Base-by-base conservation (phyloP, 108 stramenopile species). In the Discostella stelligeroides region DNA sequence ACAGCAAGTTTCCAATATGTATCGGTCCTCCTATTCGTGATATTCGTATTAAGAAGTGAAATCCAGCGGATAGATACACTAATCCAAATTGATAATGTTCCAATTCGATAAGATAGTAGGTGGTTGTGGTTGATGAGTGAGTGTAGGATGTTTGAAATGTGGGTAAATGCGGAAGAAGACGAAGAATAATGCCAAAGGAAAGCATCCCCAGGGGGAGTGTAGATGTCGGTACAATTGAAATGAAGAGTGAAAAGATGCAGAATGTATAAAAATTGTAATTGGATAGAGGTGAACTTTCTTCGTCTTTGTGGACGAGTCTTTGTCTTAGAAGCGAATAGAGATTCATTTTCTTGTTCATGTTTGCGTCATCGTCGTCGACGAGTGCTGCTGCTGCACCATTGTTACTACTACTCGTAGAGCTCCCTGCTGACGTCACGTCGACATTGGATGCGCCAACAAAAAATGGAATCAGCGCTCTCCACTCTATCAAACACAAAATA, bases 41-140 rank as follows among this genome's bases (percentile, higher is more conserved):
- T 49, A 54, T 60, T 73, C 73, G 85, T 73, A 94, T 10, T 60
- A 72, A 0, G 43, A 63, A 72, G 47, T 87, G 83, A 73, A 90
- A 86, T 51, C 89, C 88, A 2, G 86, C 20, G 42, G 85, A 85
- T 23, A 94, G 40, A 37, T 89, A 73, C 1, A 86, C 14, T 23
- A 89, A 51, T 42, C 92, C 92, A 66, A 85, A 63, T 63, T 75
- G 83, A 75, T 88, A 80, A 41, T 69, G 82, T n/a, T 68, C 67
- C 42, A 76, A 42, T 42, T 47, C 42, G 63, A 60, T 54, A 15
- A 50, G 21, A 51, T 66, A 73, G 25, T 43, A 37, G 11, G 34
- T 27, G 27, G 59, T 28, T 43, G 45, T 50, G 8, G 57, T 63
- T 54, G 57, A n/a, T 43, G 42, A 59, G 17, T 45, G 28, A 10